Evolutionary conservation across 768 basidiomycete species (phyloP), one percentile per base, ranked within the genome.

Genomic region (Pulveroboletus sp.): DNA sequence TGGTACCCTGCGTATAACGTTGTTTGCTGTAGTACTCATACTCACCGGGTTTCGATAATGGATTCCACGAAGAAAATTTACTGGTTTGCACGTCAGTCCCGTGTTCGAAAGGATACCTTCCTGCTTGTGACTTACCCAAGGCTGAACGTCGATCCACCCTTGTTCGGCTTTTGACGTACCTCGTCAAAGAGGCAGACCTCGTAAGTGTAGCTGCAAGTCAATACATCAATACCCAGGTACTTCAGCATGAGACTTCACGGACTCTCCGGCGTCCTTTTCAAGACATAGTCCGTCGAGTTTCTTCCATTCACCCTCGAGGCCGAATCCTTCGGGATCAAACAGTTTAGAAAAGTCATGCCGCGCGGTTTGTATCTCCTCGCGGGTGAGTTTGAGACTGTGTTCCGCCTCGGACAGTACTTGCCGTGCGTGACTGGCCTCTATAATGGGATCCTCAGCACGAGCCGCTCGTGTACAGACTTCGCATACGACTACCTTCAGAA

Each of bases 111-210:
- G 21, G 33, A 14, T 18, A 21, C 39, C 28, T 2, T 44, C 30
- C 24, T n/a, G n/a, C 41, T 32, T 21, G 7, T 26, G 9, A 71
- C 83, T 56, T 50, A 95, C 93, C 95, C 95, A 15, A 98, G 83
- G 63, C 84, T 85, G 73, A 83, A 78, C 11, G 77, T 73, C 32
- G 74, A 72, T 15, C 90, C 87, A 42, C 91, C 90, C 45, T 84
- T 79, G 62, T 86, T 86, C 8, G 89, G 85, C 68, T 86, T 95
- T 69, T 99, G 96, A 46, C 76, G 86, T 2, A 88, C 91, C 59
- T 88, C 83, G 4, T 84, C 79, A 59, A 99, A 97, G 58, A 96
- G 76, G 71, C 95, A 98, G 8, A 97, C 76, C 64, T 93, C 89
- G 64, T 99, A 99, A 6, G 84, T 90, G 68, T 97, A 98, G 55